Percentiles rank a stretch among this genome's conserved stretches.
Evolutionary conservation across 2,329 filamentous ascomycete species (phyloP).

Genomic region (Sarocladiaceae sp.): DNA sequence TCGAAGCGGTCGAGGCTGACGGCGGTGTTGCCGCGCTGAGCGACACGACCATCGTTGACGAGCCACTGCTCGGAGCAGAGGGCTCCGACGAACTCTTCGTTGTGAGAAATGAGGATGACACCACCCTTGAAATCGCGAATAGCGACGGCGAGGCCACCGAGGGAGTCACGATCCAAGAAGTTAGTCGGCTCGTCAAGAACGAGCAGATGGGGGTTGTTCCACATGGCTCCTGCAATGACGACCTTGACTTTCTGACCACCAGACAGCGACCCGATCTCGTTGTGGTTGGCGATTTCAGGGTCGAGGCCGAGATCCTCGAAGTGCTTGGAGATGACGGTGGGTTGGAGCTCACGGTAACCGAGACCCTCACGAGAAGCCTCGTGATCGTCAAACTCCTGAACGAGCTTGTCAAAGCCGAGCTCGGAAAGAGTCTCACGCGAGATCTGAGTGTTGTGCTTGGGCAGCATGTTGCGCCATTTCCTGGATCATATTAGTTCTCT

Average conservation of each 20-base stretch:
- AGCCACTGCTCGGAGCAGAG: conserved; percentile 96
- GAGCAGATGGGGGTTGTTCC: conserved; percentile 97
- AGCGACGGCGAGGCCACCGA: conserved; percentile 93
- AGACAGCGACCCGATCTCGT: conserved; percentile 91
- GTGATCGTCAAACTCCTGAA: conserved; percentile 98
- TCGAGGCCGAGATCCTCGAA: conserved; percentile 96
- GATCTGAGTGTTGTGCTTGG: conserved; percentile 89
- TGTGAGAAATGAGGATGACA: conserved; percentile 98
- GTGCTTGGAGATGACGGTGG: conserved; percentile 92
- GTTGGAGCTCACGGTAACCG: conserved; percentile 88
- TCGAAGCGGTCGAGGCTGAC: conserved; percentile 80
- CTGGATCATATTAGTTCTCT: conserved; percentile 28
- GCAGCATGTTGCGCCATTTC: conserved; percentile 84
- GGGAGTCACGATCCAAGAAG: conserved; percentile 96
- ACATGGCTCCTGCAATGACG: conserved; percentile 91
- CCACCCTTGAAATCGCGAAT: conserved; percentile 98
- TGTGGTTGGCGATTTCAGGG: conserved; percentile 97
- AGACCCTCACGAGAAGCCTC: conserved; percentile 98
- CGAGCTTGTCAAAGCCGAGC: conserved; percentile 82
- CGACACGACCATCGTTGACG: conserved; percentile 80
- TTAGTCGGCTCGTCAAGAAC: conserved; percentile 98
- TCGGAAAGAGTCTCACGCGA: conserved; percentile 86
- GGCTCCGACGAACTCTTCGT: conserved; percentile 96
- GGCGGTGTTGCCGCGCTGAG: conserved; percentile 71
- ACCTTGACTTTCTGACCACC: conserved; percentile 99